Evolutionary conservation across 768 basidiomycete genomes (phyloP).

Genomic region (Suillus variegatus): DNA sequence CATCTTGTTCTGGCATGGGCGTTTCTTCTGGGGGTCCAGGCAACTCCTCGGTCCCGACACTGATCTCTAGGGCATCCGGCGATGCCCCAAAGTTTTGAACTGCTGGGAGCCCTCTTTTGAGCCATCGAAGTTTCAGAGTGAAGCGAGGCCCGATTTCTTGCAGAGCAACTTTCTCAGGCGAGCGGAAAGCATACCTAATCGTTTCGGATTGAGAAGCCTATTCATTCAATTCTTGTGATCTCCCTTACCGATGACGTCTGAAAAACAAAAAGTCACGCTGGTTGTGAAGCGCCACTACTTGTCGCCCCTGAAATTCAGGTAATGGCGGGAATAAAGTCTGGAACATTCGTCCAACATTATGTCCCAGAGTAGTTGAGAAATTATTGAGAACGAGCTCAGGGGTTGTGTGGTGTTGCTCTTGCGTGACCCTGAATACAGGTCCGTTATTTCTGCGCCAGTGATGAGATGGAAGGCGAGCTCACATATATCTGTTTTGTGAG

Average conservation of each 20-base stretch:
- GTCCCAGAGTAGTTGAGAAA: constrained; percentile 92
- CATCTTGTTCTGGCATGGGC: constrained; percentile 13
- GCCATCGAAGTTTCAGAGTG: constrained; percentile 88
- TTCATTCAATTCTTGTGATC: constrained; percentile 4
- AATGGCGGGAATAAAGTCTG: constrained; percentile 95
- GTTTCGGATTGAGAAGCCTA: constrained; percentile 10
- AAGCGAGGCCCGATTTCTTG: constrained; percentile 99
- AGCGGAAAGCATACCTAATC: constrained; percentile 86
- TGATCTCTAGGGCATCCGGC: constrained; percentile 57
- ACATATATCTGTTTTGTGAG: constrained; percentile 87
- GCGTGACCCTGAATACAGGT: constrained; percentile 73
- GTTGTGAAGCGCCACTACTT: constrained; percentile 96
- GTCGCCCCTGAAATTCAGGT: constrained; percentile 93
- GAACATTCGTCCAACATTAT: constrained; percentile 92
- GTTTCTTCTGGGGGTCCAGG: constrained; percentile 18
- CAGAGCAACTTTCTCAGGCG: constrained; percentile 84
- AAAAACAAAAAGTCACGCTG: constrained; percentile 99
- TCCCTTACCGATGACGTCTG: constrained; percentile 81
- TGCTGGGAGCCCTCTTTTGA: constrained; percentile 86
- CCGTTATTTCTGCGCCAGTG: constrained; percentile 8
- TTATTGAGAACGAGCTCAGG: constrained; percentile 94
- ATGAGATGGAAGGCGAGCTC: constrained; percentile 25
- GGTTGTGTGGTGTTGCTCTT: constrained; percentile 87
- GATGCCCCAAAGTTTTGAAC: constrained; percentile 69
- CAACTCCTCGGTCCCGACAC: constrained; percentile 40